Evolutionary conservation across 192 early-diverging fungal species (phyloP), one percentile per base, ranked within the genome.

Genomic region (Coemansia sp.): DNA sequence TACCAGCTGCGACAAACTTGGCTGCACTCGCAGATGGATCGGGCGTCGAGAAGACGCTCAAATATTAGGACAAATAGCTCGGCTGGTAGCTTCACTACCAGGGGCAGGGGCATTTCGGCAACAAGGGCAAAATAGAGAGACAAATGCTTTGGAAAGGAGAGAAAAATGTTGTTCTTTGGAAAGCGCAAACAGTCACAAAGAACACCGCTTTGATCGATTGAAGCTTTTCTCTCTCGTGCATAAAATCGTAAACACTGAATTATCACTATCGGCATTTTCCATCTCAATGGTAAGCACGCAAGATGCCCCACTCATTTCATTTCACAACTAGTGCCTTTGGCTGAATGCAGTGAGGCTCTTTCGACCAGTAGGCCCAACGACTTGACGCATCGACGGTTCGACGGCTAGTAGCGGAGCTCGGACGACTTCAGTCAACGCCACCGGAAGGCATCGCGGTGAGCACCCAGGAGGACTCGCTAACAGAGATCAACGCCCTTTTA

Each of bases 401-500:
- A 16, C 79, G 85, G 43, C 71, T 91, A 1, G 76, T 72, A 2
- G 79, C 74, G 31, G 91, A 94, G 62, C 62, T 93, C 21, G 64
- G 77, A 35, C 62, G 53, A 14, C 82, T 92, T 20, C 59, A 85
- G 16, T 58, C 68, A 14, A 76, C 73, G 12, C 92, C 93, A 9
- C 90, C 88, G n/a, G 94, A 97, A 62, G 95, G 92, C 42, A 94
- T 97, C 67, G 69, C 76, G 36, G 71, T 94, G n/a, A 80, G 88
- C 6, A 62, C 87, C 6, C 90, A 91, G 68, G 86, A 93, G 14
- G 86, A 88, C 31, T 67, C 87, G 39, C 35, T 97, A 12, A 79
- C 86, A 8, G 94, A 97, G 68, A 88, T 97, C 61, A 87, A 91
- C 59, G 95, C 94, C 4, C 89, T 88, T 84, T 89, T 97, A 25